Conservation (phyloP, 371 early-diverging fungal species). For the Polyrhizophydium stewartii region DNA sequence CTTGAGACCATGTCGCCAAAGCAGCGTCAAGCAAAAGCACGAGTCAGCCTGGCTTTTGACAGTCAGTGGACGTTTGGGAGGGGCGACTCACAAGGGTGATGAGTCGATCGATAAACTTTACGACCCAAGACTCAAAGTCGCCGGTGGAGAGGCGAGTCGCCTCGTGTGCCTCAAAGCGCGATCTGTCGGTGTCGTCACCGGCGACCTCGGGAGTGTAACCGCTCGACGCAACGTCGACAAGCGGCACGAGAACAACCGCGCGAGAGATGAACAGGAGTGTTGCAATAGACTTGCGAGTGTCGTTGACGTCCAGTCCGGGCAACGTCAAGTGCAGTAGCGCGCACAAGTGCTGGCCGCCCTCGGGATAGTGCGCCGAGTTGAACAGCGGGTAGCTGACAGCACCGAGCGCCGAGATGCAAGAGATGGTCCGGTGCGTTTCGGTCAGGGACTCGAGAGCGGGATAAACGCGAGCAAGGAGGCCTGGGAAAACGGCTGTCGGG, state of each 20-base stretch:
- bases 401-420: conserved; percentile 68
- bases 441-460: conserved; percentile 83
- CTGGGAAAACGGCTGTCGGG: conserved; percentile 73
- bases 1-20: conserved; percentile 34
- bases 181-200: conserved; percentile 37
- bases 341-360: conserved; percentile 78
- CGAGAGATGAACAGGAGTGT: conserved; percentile 71
- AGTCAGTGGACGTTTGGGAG: no score
- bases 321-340: conserved; percentile 70
- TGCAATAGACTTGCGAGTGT: conserved; percentile 71
- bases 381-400: conserved; percentile 66
- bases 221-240: conserved; percentile 59
- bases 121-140: conserved; percentile 83
- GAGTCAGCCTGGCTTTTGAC: no score
- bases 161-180: conserved; percentile 41
- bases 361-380: conserved; percentile 66
- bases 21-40: no score
- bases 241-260: conserved; percentile 60
- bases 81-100: conserved; percentile 58
- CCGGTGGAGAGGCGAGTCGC: conserved; percentile 69
- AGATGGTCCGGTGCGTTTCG: conserved; percentile 83
- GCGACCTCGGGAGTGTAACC: no score
- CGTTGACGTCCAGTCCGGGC: conserved; percentile 91
- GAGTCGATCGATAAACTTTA: conserved; percentile 71
- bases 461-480: conserved; percentile 75